phyloP scores from a whole-genome alignment of 106 monocot genomes.

The Chionographis japonica region DNA sequence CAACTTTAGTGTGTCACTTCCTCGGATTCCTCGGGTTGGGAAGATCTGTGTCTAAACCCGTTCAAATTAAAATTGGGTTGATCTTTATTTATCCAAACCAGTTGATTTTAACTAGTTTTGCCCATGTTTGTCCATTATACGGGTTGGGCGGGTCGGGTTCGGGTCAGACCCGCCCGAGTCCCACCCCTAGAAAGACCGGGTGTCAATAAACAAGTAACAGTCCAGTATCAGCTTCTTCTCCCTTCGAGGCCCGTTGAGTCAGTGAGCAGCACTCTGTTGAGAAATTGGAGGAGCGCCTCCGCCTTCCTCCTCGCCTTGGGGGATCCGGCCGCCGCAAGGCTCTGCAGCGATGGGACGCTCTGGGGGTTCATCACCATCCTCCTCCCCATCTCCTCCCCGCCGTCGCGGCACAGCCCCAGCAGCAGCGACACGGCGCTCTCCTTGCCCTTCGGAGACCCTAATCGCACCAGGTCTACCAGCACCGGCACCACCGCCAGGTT shows the following conservation, averaged over 20 bases:
- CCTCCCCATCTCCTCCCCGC: conserved; percentile 40
- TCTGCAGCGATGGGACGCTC: conserved; percentile 39
- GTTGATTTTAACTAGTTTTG: too few species aligned
- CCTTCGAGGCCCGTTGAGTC: background rate
- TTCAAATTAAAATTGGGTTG: too few species aligned
- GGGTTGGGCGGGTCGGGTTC: too few species aligned
- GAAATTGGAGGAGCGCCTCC: conserved; percentile 38
- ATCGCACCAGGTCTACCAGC: conserved; percentile 39
- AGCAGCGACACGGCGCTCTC: conserved; percentile 36
- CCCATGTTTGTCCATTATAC: too few species aligned
- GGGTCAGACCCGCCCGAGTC: too few species aligned
- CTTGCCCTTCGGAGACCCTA: conserved; percentile 49
- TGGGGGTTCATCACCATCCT: conserved; percentile 38
- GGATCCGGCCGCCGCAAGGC: conserved; percentile 29
- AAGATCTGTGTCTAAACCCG: too few species aligned
- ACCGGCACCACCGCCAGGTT: conserved; percentile 14
- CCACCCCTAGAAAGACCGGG: too few species aligned
- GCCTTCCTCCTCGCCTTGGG: conserved; percentile 45
- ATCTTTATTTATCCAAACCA: too few species aligned
- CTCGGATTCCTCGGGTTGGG: too few species aligned
- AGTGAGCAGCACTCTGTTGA: conserved; percentile 35
- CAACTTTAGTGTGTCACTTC: too few species aligned
- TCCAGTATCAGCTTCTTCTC: too few species aligned
- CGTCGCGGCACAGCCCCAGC: conserved; percentile 36
- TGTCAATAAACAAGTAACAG: too few species aligned